A percentile compares a stretch with the other conserved stretches of the same genome.
phyloP scores from a whole-genome alignment of 768 basidiomycete species.

The Lyophyllum semitale region DNA sequence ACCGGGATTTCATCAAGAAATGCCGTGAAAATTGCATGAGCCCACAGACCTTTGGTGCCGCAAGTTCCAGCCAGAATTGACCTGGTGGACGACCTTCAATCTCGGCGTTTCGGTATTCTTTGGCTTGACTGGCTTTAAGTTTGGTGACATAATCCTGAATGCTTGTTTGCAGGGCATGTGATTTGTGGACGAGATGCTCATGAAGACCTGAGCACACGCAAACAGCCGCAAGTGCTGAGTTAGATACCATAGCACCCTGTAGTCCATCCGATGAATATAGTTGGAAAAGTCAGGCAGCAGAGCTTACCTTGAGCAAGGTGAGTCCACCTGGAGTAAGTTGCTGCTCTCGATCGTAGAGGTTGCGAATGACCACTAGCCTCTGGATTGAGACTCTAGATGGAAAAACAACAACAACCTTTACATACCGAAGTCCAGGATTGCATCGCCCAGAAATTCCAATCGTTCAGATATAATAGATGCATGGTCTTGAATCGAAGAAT shows the following conservation, averaged over 20 bases:
- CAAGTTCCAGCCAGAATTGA: conserved; percentile 79
- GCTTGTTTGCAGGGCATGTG: conserved; percentile 46
- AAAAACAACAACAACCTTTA: conserved; percentile 9
- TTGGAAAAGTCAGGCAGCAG: not conserved
- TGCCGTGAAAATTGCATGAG: not conserved
- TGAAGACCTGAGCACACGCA: conserved; percentile 72
- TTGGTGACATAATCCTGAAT: conserved; percentile 56
- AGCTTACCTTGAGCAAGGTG: conserved; percentile 71
- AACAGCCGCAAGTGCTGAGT: conserved; percentile 73
- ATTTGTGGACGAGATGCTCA: conserved; percentile 59
- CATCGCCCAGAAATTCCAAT: conserved; percentile 86
- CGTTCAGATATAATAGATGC: conserved; percentile 68
- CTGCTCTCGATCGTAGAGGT: conserved; percentile 67
- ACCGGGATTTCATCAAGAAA: conserved; percentile 2
- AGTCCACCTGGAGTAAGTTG: conserved; percentile 74
- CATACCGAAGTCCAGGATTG: conserved; percentile 81
- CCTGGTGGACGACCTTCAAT: conserved; percentile 54
- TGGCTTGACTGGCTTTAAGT: conserved; percentile 44
- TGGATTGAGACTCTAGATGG: conserved; percentile 10
- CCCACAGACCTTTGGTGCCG: conserved; percentile 70
- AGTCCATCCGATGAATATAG: not conserved
- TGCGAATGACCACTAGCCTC: conserved; percentile 65
- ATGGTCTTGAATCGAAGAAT: conserved; percentile 58
- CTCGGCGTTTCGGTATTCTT: conserved; percentile 49
- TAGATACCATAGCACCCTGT: conserved; percentile 86